phyloP scores from a whole-genome alignment of 768 basidiomycete genomes.

The Austroboletus eburneus region DNA sequence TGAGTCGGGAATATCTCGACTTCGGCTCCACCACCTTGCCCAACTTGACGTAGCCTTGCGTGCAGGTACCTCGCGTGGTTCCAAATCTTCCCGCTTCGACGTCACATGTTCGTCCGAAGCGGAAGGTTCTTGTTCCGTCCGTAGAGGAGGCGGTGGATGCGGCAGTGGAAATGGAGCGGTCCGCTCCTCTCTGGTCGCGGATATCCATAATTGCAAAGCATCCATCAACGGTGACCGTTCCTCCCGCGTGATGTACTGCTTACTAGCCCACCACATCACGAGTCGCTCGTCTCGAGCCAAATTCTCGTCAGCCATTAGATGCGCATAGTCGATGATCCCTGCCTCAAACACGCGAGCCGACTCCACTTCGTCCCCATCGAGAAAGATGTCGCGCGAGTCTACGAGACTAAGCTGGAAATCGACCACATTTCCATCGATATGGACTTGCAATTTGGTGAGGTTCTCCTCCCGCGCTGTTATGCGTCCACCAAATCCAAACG shows the following conservation, averaged over 20 bases:
- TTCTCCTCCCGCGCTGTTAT: slow-evolving; percentile 59
- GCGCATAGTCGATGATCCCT: slow-evolving; percentile 60
- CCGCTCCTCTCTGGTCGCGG: slow-evolving; percentile 28
- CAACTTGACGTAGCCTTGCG: slow-evolving; percentile 60
- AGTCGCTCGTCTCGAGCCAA: slow-evolving; percentile 61
- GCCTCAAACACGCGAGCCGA: slow-evolving; percentile 51
- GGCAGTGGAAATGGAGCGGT: slow-evolving; percentile 8
- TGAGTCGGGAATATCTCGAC: slow-evolving; percentile 34
- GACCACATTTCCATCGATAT: slow-evolving; percentile 54
- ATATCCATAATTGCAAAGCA: slow-evolving; percentile 60
- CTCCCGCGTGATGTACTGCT: slow-evolving; percentile 73
- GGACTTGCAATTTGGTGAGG: slow-evolving; percentile 58
- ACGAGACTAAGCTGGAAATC: slow-evolving; percentile 76
- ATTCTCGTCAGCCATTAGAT: slow-evolving; percentile 60
- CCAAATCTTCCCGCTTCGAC: slow-evolving; percentile 34
- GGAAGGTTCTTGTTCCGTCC: slow-evolving; percentile 29
- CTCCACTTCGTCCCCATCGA: slow-evolving; percentile 46
- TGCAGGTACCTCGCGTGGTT: slow-evolving; percentile 33
- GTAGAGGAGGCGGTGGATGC: slow-evolving; percentile 2
- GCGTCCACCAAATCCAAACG: slow-evolving; percentile 50
- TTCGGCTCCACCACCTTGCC: slow-evolving; percentile 82
- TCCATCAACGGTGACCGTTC: slow-evolving; percentile 75
- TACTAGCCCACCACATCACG: slow-evolving; percentile 69
- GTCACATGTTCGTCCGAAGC: slow-evolving; percentile 22
- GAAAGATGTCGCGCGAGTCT: slow-evolving; percentile 28